These are phyloP conservation scores for Fusarium sp. DNA, from an alignment of 2,329 filamentous ascomycete species.

Conservation along the genomic window DNA sequence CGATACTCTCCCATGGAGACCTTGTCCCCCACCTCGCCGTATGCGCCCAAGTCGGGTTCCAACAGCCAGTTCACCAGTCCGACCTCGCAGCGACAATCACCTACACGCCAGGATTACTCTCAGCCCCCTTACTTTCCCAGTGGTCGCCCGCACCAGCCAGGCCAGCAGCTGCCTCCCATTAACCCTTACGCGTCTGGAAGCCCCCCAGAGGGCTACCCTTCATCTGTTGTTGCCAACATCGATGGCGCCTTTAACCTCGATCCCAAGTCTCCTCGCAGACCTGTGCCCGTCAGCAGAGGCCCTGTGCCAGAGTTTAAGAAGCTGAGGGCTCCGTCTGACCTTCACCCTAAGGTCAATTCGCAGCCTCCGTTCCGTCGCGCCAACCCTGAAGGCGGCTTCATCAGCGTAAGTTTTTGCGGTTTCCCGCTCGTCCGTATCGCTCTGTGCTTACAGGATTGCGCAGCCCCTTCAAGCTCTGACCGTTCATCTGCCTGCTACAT, in stretches of 20 bases:
- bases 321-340: slow-evolving; percentile 75
- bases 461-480: slow-evolving; percentile 96
- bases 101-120: slow-evolving; percentile 74
- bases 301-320: slow-evolving; percentile 90
- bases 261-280: slow-evolving; percentile 67
- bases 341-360: slow-evolving; percentile 83
- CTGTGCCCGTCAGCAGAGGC: slow-evolving; percentile 65
- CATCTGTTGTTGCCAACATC: slow-evolving; percentile 76
- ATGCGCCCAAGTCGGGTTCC: slow-evolving; percentile 72
- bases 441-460: slow-evolving; percentile 23
- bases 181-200: slow-evolving; percentile 70
- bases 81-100: slow-evolving; percentile 77
- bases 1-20: slow-evolving; percentile 97
- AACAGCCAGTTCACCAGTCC: slow-evolving; percentile 65
- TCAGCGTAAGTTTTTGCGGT: slow-evolving; percentile 75
- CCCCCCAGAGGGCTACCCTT: slow-evolving; percentile 75
- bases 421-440: not conserved
- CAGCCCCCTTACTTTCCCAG: slow-evolving; percentile 68
- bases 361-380: slow-evolving; percentile 93
- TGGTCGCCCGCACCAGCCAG: slow-evolving; percentile 51
- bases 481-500: slow-evolving; percentile 90
- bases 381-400: slow-evolving; percentile 96
- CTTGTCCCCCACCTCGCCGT: slow-evolving; percentile 82
- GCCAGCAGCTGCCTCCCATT: slow-evolving; percentile 79
- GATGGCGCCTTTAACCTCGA: slow-evolving; percentile 72